phyloP scores from a whole-genome alignment of 192 early-diverging fungal species.

The Rhizophagus prolifer region DNA sequence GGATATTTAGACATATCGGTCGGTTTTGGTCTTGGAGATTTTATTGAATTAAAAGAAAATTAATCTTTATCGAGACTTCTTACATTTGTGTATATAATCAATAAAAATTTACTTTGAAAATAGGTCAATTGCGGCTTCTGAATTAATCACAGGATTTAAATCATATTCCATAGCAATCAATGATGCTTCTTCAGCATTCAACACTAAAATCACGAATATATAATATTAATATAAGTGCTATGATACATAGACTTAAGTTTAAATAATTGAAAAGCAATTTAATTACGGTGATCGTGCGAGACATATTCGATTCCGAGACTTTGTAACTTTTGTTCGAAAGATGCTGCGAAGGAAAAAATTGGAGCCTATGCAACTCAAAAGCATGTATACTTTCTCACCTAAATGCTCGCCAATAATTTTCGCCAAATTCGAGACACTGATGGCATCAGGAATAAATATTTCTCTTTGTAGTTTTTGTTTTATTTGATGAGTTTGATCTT shows the following conservation, averaged over 20 bases:
- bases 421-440: conserved; percentile 81
- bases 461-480: conserved; percentile 52
- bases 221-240: neutral
- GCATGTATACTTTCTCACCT: conserved; percentile 37
- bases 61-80: neutral
- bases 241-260: neutral
- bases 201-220: conserved; percentile 41
- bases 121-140: conserved; percentile 53
- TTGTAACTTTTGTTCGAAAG: conserved; percentile 68
- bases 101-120: conserved; percentile 48
- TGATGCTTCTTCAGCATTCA: conserved; percentile 83
- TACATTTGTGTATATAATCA: neutral
- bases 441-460: conserved; percentile 76
- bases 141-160: conserved; percentile 73
- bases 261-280: neutral
- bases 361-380: neutral
- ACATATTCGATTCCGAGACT: conserved; percentile 80
- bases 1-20: conserved; percentile 75
- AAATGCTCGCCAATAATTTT: conserved; percentile 73
- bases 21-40: conserved; percentile 51
- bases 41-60: conserved; percentile 28
- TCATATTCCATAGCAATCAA: conserved; percentile 86
- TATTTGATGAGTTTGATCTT: conserved; percentile 3
- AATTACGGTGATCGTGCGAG: conserved; percentile 37
- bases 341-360: neutral